Percentiles rank a stretch among this genome's conserved stretches.
phyloP scores from a whole-genome alignment of 352 stramenopile genomes.

The Globisporangium cederbergense region DNA sequence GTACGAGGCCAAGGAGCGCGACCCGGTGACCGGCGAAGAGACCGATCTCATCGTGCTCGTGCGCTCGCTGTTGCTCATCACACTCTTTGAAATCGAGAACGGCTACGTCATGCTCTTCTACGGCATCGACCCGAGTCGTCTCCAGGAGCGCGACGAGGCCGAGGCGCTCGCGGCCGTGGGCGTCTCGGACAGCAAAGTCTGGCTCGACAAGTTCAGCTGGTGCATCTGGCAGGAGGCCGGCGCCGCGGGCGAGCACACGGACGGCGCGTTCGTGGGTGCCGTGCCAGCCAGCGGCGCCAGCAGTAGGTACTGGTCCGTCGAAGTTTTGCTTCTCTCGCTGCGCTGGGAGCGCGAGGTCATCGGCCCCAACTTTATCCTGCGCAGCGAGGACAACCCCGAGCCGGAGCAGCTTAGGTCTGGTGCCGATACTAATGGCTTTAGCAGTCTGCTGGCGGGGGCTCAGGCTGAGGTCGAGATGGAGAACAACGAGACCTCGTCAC shows the following conservation, averaged over 20 bases:
- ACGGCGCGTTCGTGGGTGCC: slow-evolving; percentile 19
- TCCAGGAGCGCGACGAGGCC: slow-evolving; percentile 21
- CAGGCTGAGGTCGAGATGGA: neutral
- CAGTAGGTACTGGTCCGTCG: slow-evolving; percentile 23
- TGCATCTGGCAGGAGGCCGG: slow-evolving; percentile 21
- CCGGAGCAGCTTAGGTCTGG: neutral
- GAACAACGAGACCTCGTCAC: neutral
- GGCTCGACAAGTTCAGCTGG: slow-evolving; percentile 29
- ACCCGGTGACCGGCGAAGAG: slow-evolving; percentile 15
- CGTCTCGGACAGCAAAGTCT: slow-evolving; percentile 20
- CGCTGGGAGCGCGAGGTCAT: slow-evolving; percentile 19
- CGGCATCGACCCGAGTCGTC: slow-evolving; percentile 22
- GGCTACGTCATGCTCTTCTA: slow-evolving; percentile 39
- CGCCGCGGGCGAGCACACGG: slow-evolving; percentile 10
- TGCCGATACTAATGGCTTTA: neutral
- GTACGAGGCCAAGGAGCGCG: slow-evolving; percentile 25
- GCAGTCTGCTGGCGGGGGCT: neutral
- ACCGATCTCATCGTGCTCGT: slow-evolving; percentile 22
- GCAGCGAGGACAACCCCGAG: slow-evolving; percentile 10
- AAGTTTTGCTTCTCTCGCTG: slow-evolving; percentile 26
- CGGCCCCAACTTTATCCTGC: slow-evolving; percentile 10
- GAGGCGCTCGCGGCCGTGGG: slow-evolving; percentile 18
- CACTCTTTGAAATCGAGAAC: slow-evolving; percentile 32
- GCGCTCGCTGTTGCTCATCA: slow-evolving; percentile 31
- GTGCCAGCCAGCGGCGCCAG: slow-evolving; percentile 19